Percentiles rank a stretch among this genome's conserved stretches.
Evolutionary conservation across 306 rosid species (phyloP).

Genomic region (Potentilla sterilis): DNA sequence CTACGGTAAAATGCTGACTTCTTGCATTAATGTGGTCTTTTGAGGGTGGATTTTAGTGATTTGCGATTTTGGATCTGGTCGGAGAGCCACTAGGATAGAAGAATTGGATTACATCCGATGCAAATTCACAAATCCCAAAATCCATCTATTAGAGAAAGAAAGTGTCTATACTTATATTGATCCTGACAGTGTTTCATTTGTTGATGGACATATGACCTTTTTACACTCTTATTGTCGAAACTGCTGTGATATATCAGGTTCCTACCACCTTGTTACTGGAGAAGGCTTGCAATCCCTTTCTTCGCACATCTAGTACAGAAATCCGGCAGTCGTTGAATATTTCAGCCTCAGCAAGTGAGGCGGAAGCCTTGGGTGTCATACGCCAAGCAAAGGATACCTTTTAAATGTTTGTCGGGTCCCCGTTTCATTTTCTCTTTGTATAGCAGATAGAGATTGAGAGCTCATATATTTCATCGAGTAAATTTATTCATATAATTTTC

Average conservation of each 20-base stretch:
- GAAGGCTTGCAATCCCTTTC: conserved; percentile 94
- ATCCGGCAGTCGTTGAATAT: conserved; percentile 66
- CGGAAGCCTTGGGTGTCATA: conserved; percentile 63
- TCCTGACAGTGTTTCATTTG: not conserved
- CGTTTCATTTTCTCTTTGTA: conserved; percentile 28
- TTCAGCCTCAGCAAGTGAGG: conserved; percentile 58
- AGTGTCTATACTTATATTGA: no score
- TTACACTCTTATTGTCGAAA: not conserved
- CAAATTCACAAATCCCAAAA: not conserved
- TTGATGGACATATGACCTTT: not conserved
- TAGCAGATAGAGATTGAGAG: conserved; percentile 28
- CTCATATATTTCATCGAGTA: not conserved
- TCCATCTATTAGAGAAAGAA: not conserved
- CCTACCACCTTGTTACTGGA: conserved; percentile 74
- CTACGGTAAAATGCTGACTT: conserved; percentile 60
- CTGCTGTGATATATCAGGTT: conserved; percentile 44
- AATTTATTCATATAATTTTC: not conserved
- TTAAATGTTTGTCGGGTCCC: conserved; percentile 8
- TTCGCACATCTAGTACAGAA: conserved; percentile 64
- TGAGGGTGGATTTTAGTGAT: not conserved
- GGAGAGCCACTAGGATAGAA: not conserved
- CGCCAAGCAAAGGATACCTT: conserved; percentile 75
- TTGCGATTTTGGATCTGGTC: not conserved
- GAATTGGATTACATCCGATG: not conserved
- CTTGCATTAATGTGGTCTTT: conserved; percentile 2